Evolutionary conservation across 352 stramenopile species (phyloP).

Genomic region (Globisporangium sylvaticum): DNA sequence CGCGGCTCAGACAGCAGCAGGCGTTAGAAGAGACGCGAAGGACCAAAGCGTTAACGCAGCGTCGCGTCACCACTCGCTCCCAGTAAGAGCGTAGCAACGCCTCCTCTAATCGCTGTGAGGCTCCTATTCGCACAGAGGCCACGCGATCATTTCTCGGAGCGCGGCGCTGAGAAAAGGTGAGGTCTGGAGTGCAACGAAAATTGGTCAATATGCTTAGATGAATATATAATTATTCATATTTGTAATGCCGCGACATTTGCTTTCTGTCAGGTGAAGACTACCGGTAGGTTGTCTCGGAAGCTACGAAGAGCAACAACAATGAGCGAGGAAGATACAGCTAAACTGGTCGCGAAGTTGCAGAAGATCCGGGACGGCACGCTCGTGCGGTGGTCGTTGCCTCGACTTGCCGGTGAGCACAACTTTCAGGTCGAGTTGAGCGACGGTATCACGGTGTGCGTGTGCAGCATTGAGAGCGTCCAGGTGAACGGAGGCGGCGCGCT

Average conservation of each 20-base stretch:
- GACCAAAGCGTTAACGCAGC: constrained; percentile 4
- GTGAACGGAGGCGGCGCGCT: background rate
- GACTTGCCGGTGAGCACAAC: background rate
- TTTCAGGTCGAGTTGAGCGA: background rate
- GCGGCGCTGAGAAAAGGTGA: background rate
- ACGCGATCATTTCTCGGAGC: background rate
- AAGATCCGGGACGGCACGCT: background rate
- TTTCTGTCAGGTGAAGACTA: too few relatives aligned
- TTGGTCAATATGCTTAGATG: too few relatives aligned
- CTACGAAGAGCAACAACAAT: background rate
- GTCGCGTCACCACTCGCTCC: background rate
- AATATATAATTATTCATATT: too few relatives aligned
- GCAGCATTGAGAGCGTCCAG: constrained; percentile 1
- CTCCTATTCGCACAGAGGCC: background rate
- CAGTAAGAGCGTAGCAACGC: background rate
- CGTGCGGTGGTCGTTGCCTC: background rate
- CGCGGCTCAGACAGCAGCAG: constrained; percentile 28
- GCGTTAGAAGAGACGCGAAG: constrained; percentile 8
- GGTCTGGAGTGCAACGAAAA: background rate
- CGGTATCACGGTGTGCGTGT: background rate
- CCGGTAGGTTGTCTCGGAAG: too few relatives aligned
- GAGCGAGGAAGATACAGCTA: background rate
- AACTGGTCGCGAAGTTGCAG: background rate
- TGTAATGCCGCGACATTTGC: too few relatives aligned
- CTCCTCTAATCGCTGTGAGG: too few relatives aligned